These are phyloP conservation scores for Chenopodium quinoa DNA, from an alignment of 148 eudicot species.

Conservation along the genomic window DNA sequence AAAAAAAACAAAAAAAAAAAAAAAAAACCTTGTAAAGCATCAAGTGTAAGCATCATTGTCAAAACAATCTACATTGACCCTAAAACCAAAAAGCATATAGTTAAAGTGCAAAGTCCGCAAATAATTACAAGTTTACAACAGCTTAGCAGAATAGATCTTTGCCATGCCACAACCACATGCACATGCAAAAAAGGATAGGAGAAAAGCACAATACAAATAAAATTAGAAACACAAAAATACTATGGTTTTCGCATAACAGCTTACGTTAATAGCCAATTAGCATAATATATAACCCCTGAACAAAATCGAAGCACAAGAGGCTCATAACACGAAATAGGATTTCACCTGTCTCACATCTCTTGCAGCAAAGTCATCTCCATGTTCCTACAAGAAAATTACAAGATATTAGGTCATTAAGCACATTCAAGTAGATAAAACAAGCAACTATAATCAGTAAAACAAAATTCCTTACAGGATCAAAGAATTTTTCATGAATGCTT, in stretches of 20 bases:
- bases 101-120: too few species aligned
- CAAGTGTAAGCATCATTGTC: too few species aligned
- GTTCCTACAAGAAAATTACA: slow-evolving; percentile 34
- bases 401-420: neutral
- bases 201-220: neutral
- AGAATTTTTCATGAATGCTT: slow-evolving; percentile 62
- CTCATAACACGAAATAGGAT: neutral
- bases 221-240: neutral
- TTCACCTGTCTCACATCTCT: slow-evolving; percentile 78
- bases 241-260: neutral
- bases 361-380: slow-evolving; percentile 38
- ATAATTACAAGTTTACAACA: too few species aligned
- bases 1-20: neutral
- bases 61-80: too few species aligned
- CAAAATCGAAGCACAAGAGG: neutral
- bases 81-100: too few species aligned
- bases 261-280: neutral
- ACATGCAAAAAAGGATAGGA: neutral
- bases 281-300: neutral
- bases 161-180: neutral
- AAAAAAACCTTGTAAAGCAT: neutral
- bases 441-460: slow-evolving; percentile 3
- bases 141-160: neutral
- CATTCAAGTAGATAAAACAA: neutral
- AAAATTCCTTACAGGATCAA: slow-evolving; percentile 51